Percentiles rank a stretch among this genome's conserved stretches.
These are phyloP conservation scores for Mucor sp. DNA, from an alignment of 371 early-diverging fungal species.

Conservation along the genomic window DNA sequence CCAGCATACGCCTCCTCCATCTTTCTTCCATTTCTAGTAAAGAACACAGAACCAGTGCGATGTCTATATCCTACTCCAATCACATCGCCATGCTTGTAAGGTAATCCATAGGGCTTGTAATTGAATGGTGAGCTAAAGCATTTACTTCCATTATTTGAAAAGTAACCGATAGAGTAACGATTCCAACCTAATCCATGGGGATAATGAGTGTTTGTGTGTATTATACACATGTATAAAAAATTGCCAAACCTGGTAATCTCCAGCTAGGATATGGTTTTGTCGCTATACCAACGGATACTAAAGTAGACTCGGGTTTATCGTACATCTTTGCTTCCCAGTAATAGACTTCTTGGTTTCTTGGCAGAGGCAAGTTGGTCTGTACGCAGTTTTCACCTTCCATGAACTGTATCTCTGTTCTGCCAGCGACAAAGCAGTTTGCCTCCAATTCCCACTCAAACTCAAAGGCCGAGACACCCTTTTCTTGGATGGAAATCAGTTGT, in stretches of 20 bases:
- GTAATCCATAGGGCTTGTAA: constrained; percentile 60
- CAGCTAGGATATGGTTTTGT: constrained; percentile 73
- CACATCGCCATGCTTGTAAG: constrained; percentile 72
- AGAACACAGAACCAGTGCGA: constrained; percentile 74
- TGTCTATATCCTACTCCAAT: constrained; percentile 82
- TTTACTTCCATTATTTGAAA: constrained; percentile 66
- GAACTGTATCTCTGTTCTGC: constrained; percentile 77
- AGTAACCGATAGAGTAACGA: constrained; percentile 74
- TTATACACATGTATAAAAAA: neutral
- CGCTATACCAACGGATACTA: constrained; percentile 65
- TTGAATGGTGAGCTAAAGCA: constrained; percentile 67
- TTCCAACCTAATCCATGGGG: constrained; percentile 58
- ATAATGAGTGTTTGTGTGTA: neutral
- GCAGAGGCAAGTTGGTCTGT: constrained; percentile 81
- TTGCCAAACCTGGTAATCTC: constrained; percentile 64
- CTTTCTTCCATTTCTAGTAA: constrained; percentile 75
- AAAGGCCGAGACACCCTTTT: constrained; percentile 86
- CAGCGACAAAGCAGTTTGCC: constrained; percentile 70
- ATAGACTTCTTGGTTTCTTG: constrained; percentile 74
- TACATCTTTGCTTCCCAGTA: constrained; percentile 80
- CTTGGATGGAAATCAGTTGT: constrained; percentile 71
- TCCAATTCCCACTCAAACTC: constrained; percentile 76
- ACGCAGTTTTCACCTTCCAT: constrained; percentile 75
- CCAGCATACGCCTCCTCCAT: constrained; percentile 63
- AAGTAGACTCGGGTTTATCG: constrained; percentile 63